Evolutionary conservation across 208 protist species (phyloP), one percentile per base, ranked within the genome.

Genomic region (Leishmania braziliensis): DNA sequence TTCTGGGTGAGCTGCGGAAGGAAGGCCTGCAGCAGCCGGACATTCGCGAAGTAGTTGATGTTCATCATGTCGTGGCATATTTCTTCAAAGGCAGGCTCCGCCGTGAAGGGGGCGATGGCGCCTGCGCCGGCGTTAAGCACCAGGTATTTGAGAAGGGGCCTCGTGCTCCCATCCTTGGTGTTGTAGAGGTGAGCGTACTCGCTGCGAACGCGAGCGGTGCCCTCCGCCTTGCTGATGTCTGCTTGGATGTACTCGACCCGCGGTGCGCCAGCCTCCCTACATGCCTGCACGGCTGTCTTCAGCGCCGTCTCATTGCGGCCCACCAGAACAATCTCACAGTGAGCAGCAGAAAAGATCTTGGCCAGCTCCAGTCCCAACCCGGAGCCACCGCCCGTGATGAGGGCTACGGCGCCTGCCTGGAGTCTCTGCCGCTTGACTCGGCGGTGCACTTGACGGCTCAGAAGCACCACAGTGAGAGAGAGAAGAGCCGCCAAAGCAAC

Each of bases 41-140:
- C 92, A 58, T 97, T 97, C 14, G 94, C 82, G 63, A 95, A 91
- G 87, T 96, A 97, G 85, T 97, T 97, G 79, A 97, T 92, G 71
- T 91, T 79, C 94, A 97, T 96, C 86, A 97, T 83, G 18, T 91
- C 87, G 43, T 86, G 77, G 63, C 90, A 94, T 23, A 91, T 89
- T n/a, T 84, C 46, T 51, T 87, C 81, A 71, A 93, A 97, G 66
- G 72, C 72, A 26, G 84, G 79, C 36, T 89, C 85, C 39, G 77
- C 70, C 3, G 91, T 84, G 81, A 97, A 97, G 1, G 91, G 89
- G 43, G 86, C 81, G 73, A 97, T 96, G 20, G 91, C 92, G 8
- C 94, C 94, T 3, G 82, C 86, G 51, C 94, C 94, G n/a, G 94
- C 94, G 69, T 96, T 97, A 9, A 97, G 89, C 6, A 97, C 87